Evolutionary conservation across 768 basidiomycete species (phyloP).

Genomic region (Thelephora ganbajun): DNA sequence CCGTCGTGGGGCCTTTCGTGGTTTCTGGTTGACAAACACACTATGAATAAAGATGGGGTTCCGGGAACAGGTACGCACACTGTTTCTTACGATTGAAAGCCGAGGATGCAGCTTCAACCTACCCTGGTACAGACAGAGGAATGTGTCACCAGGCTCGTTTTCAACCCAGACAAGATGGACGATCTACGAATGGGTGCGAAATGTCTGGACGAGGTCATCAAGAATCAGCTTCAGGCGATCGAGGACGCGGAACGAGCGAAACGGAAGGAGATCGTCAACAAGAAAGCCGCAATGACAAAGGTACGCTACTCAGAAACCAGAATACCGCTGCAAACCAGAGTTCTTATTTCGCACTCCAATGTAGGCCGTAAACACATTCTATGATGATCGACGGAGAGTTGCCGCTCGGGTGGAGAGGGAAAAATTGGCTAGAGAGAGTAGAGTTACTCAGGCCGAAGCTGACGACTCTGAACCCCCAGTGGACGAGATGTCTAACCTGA

Average conservation of each 20-base stretch:
- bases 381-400: background rate
- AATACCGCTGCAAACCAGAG: background rate
- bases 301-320: slow-evolving; percentile 18
- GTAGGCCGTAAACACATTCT: background rate
- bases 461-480: no score
- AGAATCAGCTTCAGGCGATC: slow-evolving; percentile 34
- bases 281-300: slow-evolving; percentile 35
- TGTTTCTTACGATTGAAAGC: background rate
- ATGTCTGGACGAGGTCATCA: slow-evolving; percentile 52
- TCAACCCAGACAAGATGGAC: slow-evolving; percentile 33
- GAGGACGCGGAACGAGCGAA: slow-evolving; percentile 32
- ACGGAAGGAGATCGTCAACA: slow-evolving; percentile 23
- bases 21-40: background rate
- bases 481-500: no score
- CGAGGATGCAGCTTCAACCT: background rate
- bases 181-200: slow-evolving; percentile 50
- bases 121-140: slow-evolving; percentile 34
- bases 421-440: background rate
- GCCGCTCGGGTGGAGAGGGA: background rate
- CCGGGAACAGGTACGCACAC: slow-evolving; percentile 37
- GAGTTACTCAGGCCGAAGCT: background rate
- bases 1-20: background rate
- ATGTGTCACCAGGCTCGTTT: slow-evolving; percentile 64
- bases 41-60: slow-evolving; percentile 48
- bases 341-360: background rate